Evolutionary conservation across 2,329 filamentous ascomycete species (phyloP).

Genomic region (Dactylellina drechsleri): DNA sequence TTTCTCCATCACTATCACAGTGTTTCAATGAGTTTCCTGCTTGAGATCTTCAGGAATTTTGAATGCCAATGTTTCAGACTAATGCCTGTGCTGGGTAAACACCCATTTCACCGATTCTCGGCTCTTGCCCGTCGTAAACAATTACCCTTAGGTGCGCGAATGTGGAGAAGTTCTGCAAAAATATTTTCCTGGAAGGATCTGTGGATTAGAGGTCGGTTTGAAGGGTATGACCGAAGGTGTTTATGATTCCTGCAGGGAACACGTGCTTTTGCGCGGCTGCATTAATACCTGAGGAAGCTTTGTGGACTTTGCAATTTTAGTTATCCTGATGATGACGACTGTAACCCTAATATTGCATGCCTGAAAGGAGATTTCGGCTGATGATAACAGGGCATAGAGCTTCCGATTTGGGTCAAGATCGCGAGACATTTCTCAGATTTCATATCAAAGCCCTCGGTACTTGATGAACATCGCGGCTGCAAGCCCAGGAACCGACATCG

Average conservation of each 20-base stretch:
- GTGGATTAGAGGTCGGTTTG: not conserved
- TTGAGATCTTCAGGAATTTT: conserved; percentile 8
- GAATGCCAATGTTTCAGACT: not conserved
- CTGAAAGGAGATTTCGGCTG: conserved; percentile 47
- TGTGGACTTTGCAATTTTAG: not conserved
- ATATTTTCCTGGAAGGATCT: conserved; percentile 33
- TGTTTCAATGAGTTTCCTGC: too few relatives aligned
- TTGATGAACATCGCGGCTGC: conserved; percentile 15
- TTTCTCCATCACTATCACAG: conserved; percentile 5
- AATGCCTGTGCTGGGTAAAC: too few relatives aligned
- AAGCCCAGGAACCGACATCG: too few relatives aligned
- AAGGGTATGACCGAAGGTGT: too few relatives aligned
- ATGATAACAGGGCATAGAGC: conserved; percentile 32
- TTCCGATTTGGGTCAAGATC: conserved; percentile 41
- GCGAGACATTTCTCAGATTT: conserved; percentile 15
- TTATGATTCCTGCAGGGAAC: not conserved
- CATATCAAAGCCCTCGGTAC: conserved; percentile 19
- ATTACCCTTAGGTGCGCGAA: conserved; percentile 28
- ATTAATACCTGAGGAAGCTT: not conserved
- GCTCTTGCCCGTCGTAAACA: conserved; percentile 42
- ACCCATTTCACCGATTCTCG: conserved; percentile 16
- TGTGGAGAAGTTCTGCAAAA: conserved; percentile 28
- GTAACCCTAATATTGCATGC: conserved; percentile 24
- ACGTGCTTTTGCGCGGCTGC: conserved; percentile 4
- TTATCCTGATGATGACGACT: conserved; percentile 6